Evolutionary conservation across 1,284 basidiomycete genomes (phyloP).

Genomic region (Mycosarcoma maydis): DNA sequence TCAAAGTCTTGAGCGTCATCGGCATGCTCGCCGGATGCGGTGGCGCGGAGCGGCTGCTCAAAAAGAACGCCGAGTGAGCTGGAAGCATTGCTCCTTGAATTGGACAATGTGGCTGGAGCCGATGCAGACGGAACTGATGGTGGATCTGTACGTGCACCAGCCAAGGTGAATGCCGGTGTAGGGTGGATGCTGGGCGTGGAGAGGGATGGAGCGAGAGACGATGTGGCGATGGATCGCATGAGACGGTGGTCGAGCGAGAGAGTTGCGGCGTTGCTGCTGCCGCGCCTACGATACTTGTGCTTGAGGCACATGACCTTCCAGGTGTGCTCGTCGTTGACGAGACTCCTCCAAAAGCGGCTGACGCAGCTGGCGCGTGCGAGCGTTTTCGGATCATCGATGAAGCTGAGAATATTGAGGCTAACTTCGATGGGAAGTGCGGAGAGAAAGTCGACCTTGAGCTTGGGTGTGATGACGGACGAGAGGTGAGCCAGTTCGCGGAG

Average conservation of each 20-base stretch:
- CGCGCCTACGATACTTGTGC: constrained; percentile 47
- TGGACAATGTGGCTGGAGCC: not conserved
- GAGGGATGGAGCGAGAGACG: constrained; percentile 2
- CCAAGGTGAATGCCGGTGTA: not conserved
- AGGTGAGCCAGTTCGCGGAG: constrained; percentile 82
- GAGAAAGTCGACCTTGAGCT: constrained; percentile 87
- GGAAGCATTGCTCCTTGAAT: not conserved
- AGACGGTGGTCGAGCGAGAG: constrained; percentile 32
- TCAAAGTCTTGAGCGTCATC: constrained; percentile 17
- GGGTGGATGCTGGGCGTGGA: constrained; percentile 10
- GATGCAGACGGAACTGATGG: not conserved
- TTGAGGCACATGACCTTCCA: constrained; percentile 83
- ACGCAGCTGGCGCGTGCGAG: constrained; percentile 80
- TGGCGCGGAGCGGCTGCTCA: constrained; percentile 15
- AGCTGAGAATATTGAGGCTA: constrained; percentile 80
- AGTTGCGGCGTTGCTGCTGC: constrained; percentile 31
- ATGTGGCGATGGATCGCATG: constrained; percentile 23
- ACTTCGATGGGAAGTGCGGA: constrained; percentile 84
- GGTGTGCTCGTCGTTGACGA: constrained; percentile 82
- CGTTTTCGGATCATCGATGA: constrained; percentile 82
- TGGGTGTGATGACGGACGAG: constrained; percentile 77
- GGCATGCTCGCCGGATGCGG: constrained; percentile 8
- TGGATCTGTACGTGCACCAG: not conserved
- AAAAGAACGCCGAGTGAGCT: constrained; percentile 25
- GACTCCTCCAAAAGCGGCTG: constrained; percentile 78